These are phyloP conservation scores for Fusarium stilboides DNA, from an alignment of 2,329 filamentous ascomycete species.

Conservation along the genomic window DNA sequence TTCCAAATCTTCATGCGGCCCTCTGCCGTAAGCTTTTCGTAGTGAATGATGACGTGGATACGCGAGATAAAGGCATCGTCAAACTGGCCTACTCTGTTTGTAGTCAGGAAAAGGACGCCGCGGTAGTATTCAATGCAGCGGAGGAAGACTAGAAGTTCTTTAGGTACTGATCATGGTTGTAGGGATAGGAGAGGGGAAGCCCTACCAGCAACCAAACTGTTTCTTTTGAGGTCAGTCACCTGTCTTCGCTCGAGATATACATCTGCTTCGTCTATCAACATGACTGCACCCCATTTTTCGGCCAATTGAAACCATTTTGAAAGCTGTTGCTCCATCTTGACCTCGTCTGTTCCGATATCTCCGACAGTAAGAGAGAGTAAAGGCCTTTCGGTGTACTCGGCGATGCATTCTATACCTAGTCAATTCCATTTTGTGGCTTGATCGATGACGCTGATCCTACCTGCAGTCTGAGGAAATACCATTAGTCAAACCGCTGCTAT, in stretches of 20 bases:
- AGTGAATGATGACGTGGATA: constrained; percentile 50
- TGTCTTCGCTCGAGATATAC: constrained; percentile 38
- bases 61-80: constrained; percentile 53
- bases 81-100: constrained; percentile 50
- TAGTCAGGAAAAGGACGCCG: constrained; percentile 52
- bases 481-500: too few species aligned
- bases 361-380: constrained; percentile 36
- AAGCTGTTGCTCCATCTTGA: constrained; percentile 32
- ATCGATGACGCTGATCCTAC: too few species aligned
- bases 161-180: background rate
- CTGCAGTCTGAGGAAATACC: too few species aligned
- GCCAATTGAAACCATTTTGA: constrained; percentile 38
- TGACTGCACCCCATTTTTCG: constrained; percentile 48
- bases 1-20: constrained; percentile 48
- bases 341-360: constrained; percentile 32
- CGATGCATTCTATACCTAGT: background rate
- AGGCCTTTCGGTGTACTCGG: constrained; percentile 3
- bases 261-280: constrained; percentile 53
- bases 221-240: constrained; percentile 33
- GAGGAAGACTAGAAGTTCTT: background rate
- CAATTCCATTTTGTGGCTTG: too few species aligned
- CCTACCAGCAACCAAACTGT: constrained; percentile 16
- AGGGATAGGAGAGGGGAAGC: too few species aligned
- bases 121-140: constrained; percentile 49
- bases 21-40: constrained; percentile 49